Conservation (phyloP, 2,329 filamentous ascomycete genomes). For the Xylariales sp. region DNA sequence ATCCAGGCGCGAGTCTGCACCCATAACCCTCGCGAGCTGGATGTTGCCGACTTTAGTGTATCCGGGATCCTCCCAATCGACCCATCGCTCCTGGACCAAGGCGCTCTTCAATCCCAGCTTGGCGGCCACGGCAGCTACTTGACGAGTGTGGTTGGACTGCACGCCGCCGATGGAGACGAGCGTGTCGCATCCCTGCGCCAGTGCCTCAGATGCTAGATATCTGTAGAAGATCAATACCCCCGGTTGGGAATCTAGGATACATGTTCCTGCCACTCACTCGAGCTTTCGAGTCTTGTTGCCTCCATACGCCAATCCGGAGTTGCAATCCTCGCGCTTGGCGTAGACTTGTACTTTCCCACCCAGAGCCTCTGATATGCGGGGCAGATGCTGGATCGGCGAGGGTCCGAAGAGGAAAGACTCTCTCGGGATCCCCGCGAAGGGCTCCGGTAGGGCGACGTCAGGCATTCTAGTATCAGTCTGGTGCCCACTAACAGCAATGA, state of each 20-base stretch:
- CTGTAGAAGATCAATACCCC: constrained; percentile 22
- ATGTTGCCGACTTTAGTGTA: constrained; percentile 68
- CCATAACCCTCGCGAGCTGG: constrained; percentile 64
- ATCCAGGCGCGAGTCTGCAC: constrained; percentile 58
- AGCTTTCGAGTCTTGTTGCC: constrained; percentile 68
- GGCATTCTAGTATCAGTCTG: constrained; percentile 19
- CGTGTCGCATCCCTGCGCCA: constrained; percentile 52
- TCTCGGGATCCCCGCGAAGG: constrained; percentile 59
- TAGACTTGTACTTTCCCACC: constrained; percentile 58
- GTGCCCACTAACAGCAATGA: no score
- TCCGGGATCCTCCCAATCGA: constrained; percentile 53
- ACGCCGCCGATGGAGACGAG: constrained; percentile 64
- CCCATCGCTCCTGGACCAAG: constrained; percentile 65
- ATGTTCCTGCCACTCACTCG: constrained; percentile 40
- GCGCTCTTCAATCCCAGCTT: constrained; percentile 51
- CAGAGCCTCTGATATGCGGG: constrained; percentile 58
- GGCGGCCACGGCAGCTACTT: constrained; percentile 59
- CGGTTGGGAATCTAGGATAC: not conserved
- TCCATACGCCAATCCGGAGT: constrained; percentile 61
- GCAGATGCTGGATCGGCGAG: constrained; percentile 63
- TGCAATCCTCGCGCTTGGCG: constrained; percentile 69
- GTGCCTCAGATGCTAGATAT: constrained; percentile 61
- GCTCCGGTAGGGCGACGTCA: constrained; percentile 48
- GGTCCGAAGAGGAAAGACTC: constrained; percentile 60
- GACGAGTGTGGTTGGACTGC: constrained; percentile 66